Base-by-base conservation (phyloP, 2,329 filamentous ascomycete genomes). In the Orbilia oligospora region DNA sequence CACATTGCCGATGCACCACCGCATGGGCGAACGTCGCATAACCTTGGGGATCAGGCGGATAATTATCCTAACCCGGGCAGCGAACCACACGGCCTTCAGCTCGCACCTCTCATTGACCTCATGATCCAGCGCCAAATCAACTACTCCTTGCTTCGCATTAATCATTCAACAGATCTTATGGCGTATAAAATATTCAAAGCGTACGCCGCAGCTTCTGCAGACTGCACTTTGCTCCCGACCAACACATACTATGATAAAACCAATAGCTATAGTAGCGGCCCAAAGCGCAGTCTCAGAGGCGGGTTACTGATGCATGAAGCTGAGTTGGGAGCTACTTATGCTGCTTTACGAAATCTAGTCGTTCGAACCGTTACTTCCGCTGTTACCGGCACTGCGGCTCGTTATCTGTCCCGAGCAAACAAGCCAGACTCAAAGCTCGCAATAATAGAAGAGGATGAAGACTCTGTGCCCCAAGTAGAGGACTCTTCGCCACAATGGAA, bases 1-100 rank as follows among this genome's bases (percentile, higher is more conserved):
- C 83, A 84, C 78, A 84, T 84, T 66, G 80, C 80, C 14, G 84
- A 84, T 68, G 81, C 83, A 0, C 84, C 84, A 5, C 76, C 82
- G 5, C 84, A 84, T 67, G 83, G 83, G 33, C 63, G 65, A 18
- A 53, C 27, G 9, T 63, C 83, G 27, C 78, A 84, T 64, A 76
- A 83, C 44, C 16, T 81, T 5, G 6, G 5, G 22, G 49, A 73
- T 5, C 2, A 5, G 0, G 0, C 4, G 0, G 83, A 84, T 65
- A n/a, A 61, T 33, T 84, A 82, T 44, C 36, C 71, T 8, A 27
- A 46, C 2, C 80, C 81, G 1, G 82, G 83, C 1, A 79, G 51
- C 30, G 83, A 84, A 80, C 83, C 83, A 5, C 83, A 84, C 56
- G 18, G 70, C 0, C 81, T 84, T n/a, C 81, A 68, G 27, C 75